Conservation (phyloP, 2,329 filamentous ascomycete species). For the Lecanicillium sp. region DNA sequence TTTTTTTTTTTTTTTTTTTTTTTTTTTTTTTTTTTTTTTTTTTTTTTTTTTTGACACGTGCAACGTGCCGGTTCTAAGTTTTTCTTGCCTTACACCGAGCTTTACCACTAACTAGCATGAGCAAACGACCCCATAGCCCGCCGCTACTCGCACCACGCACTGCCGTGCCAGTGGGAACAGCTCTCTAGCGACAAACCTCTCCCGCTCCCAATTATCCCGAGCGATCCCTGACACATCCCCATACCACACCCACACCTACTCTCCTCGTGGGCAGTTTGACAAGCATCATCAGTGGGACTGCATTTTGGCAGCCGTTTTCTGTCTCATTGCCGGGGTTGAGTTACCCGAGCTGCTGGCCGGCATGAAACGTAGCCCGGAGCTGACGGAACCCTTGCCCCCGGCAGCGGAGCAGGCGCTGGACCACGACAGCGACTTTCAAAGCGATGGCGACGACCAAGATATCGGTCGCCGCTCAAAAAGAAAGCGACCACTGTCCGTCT, state of each 20-base stretch:
- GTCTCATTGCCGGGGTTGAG: not conserved
- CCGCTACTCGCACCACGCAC: not conserved
- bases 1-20: too few relatives aligned
- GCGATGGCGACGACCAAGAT: constrained; percentile 42
- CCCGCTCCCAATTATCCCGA: constrained; percentile 18
- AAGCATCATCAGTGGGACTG: not conserved
- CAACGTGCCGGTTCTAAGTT: too few relatives aligned
- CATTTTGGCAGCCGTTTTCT: not conserved
- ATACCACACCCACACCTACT: constrained; percentile 1
- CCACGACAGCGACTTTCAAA: constrained; percentile 46
- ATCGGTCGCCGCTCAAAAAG: constrained; percentile 45
- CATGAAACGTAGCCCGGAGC: constrained; percentile 2
- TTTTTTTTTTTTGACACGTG: too few relatives aligned
- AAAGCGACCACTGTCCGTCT: constrained; percentile 55
- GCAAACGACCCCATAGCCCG: not conserved
- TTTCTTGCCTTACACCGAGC: not conserved
- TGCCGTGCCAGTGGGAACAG: not conserved
- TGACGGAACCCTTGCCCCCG: constrained; percentile 19
- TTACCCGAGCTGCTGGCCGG: constrained; percentile 3
- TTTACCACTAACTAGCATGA: not conserved
- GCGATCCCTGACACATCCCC: not conserved
- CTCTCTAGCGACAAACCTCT: constrained; percentile 4
- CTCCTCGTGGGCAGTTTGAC: not conserved
- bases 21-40: too few relatives aligned
- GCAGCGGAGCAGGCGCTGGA: constrained; percentile 28